Percentiles rank a stretch among this genome's conserved stretches.
These are phyloP conservation scores for Termitomyces eurrhizus DNA, from an alignment of 768 basidiomycete genomes.

Conservation along the genomic window DNA sequence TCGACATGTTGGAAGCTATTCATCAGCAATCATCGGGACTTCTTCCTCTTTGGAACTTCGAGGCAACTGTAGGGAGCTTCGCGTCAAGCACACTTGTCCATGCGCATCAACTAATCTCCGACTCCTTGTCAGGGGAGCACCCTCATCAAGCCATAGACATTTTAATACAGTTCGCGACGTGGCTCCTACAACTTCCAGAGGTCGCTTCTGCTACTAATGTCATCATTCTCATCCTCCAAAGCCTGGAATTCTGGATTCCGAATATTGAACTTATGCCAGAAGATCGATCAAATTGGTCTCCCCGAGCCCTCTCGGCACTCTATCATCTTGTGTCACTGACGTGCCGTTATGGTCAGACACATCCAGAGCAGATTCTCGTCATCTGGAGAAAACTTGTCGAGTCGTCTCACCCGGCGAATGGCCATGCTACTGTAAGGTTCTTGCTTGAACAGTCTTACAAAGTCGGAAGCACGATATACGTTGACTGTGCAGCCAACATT, in stretches of 20 bases:
- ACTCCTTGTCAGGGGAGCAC: slow-evolving; percentile 75
- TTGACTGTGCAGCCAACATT: slow-evolving; percentile 75
- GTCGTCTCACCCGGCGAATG: slow-evolving; percentile 64
- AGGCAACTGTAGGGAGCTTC: slow-evolving; percentile 66
- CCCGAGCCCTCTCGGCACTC: slow-evolving; percentile 60
- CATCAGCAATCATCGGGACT: slow-evolving; percentile 68
- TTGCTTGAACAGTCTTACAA: slow-evolving; percentile 85
- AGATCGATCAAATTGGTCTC: slow-evolving; percentile 49
- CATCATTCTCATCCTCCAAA: slow-evolving; percentile 63
- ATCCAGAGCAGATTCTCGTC: slow-evolving; percentile 75
- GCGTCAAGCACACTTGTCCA: slow-evolving; percentile 76
- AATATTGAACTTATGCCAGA: slow-evolving; percentile 68
- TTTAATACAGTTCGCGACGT: slow-evolving; percentile 64
- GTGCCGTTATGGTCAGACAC: slow-evolving; percentile 63
- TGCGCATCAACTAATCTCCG: slow-evolving; percentile 74
- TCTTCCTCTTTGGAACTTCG: slow-evolving; percentile 66
- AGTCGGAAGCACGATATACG: slow-evolving; percentile 74
- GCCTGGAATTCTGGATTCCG: slow-evolving; percentile 81
- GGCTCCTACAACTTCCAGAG: slow-evolving; percentile 64
- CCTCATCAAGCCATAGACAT: slow-evolving; percentile 61
- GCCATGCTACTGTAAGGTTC: slow-evolving; percentile 77
- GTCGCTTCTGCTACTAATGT: slow-evolving; percentile 41
- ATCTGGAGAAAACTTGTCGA: slow-evolving; percentile 82
- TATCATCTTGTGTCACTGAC: slow-evolving; percentile 85
- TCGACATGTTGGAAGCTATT: slow-evolving; percentile 70